Base-by-base conservation (phyloP, 2,329 filamentous ascomycete species). In the Ramularia collo-cygni region DNA sequence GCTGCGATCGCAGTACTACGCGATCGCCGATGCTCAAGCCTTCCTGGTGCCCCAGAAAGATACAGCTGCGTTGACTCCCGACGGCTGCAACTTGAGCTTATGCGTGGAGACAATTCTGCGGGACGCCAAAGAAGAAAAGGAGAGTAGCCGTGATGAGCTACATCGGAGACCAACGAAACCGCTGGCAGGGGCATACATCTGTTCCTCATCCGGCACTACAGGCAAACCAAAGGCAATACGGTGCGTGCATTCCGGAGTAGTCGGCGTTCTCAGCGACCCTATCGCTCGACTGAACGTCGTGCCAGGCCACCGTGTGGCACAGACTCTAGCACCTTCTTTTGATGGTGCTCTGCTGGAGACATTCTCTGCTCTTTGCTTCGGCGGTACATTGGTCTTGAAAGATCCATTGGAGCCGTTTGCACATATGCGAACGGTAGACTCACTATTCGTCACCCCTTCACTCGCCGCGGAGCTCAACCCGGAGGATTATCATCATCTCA, bases 121-220 rank as follows among this genome's bases (percentile, higher is more conserved):
- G 14, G 36, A 31, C n/a, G 36, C 27, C 16, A 9, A 18, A 1
- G 13, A 8, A n/a, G 10, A 14, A 1, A 2, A 15, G 4, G 1
- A 8, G 7, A 19, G 4, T 18, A 18, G 15, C n/a, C 6, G 4
- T 6, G 16, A 2, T 3, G 2, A 1, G 3, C 28, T 16, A 32
- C n/a, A n/a, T n/a, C n/a, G n/a, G n/a, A n/a, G 13, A n/a, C 8
- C 8, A 7, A 32, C 15, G 3, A 14, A 18, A 15, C 36, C 36
- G 6, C 16, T 34, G 4, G 15, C 28, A 10, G 13, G 12, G 24
- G 36, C 36, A 7, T 38, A 38, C 28, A 38, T 38, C 27, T 38
- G 36, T 18, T 38, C 33, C 19, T 38, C 36, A 12, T 38, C 36
- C 15, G 36, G 36, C 14, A 38, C 36, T 15, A 38, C 36, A 14